Evolutionary conservation across 163 green algal species (phyloP), one percentile per base, ranked within the genome.

Genomic region (Coccomyxa subellipsoidea): DNA sequence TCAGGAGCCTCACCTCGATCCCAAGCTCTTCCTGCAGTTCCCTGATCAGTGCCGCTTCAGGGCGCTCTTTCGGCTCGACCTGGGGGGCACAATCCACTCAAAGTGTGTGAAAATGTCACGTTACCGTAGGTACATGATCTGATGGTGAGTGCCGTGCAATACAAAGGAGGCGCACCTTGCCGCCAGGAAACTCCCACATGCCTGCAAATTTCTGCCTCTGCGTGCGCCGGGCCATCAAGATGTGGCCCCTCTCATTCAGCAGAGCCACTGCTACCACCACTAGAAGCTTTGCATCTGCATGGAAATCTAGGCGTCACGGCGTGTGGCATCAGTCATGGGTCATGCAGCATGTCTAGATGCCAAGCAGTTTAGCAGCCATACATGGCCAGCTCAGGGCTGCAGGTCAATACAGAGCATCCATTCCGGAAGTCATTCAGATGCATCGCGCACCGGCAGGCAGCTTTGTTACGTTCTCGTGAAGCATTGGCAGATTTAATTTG

Each of bases 181-280:
- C 66, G 29, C 66, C 66, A 35, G 66, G 66, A 73, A 73, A 73
- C 66, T 73, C 66, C 66, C 66, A 73, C n/a, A 36, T 73, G 18
- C 66, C 66, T 34, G 66, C 66, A 73, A 73, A 73, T 18, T 8
- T 73, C 66, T 73, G 66, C 10, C 29, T 10, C 29, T 32, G 18
- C 32, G 27, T 73, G 27, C 66, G 27, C 66, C n/a, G 66, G n/a
- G 66, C 31, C 66, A 73, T 8, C 66, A 73, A 23, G 18, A 73
- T 23, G 21, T 73, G 66, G 6, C 66, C 66, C 4, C n/a, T 73
- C 21, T 73, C 66, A 73, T 73, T 73, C 8, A 73, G 66, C 66
- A 73, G 27, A 18, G 66, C 66, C 29, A 32, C 66, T 73, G 66
- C 66, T 23, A 73, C 66, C 66, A 73, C 66, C 27, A 73, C n/a